A percentile compares a stretch with the other conserved stretches of the same genome.
phyloP scores from a whole-genome alignment of 805 yeast species.

The Torulaspora quercuum region DNA sequence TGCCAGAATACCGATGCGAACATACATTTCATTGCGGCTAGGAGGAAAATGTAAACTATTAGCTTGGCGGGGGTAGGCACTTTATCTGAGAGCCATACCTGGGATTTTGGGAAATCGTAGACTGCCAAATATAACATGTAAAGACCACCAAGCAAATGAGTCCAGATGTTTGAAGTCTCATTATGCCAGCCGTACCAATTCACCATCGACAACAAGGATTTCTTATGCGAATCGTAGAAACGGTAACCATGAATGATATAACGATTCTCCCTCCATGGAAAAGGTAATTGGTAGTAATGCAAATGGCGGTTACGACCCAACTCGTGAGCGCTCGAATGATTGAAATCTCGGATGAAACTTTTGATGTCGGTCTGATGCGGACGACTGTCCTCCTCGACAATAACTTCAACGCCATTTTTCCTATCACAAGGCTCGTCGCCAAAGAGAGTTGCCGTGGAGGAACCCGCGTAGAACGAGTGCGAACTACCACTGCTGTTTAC shows the following conservation, averaged over 20 bases:
- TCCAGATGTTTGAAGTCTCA: slow-evolving; percentile 91
- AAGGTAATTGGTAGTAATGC: slow-evolving; percentile 84
- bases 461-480: slow-evolving; percentile 5
- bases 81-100: slow-evolving; percentile 48
- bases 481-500: slow-evolving; percentile 13
- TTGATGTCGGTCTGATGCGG: slow-evolving; percentile 14
- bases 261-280: slow-evolving; percentile 90
- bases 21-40: slow-evolving; percentile 74
- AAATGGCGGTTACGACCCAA: slow-evolving; percentile 48
- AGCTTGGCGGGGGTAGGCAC: slow-evolving; percentile 32
- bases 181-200: slow-evolving; percentile 57
- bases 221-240: slow-evolving; percentile 60
- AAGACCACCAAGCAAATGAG: slow-evolving; percentile 72
- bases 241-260: slow-evolving; percentile 82
- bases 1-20: slow-evolving; percentile 85
- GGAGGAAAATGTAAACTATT: slow-evolving; percentile 60
- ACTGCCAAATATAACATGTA: slow-evolving; percentile 54
- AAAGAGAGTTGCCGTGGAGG: slow-evolving; percentile 8
- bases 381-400: slow-evolving; percentile 1
- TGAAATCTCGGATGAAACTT: slow-evolving; percentile 38
- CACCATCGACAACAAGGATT: slow-evolving; percentile 60
- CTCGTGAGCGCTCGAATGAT: slow-evolving; percentile 45
- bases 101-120: slow-evolving; percentile 61
- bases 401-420: not conserved
- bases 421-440: slow-evolving; percentile 3